These are phyloP conservation scores for Xanthoceras sorbifolium DNA, from an alignment of 345 rosid species.

Conservation along the genomic window DNA sequence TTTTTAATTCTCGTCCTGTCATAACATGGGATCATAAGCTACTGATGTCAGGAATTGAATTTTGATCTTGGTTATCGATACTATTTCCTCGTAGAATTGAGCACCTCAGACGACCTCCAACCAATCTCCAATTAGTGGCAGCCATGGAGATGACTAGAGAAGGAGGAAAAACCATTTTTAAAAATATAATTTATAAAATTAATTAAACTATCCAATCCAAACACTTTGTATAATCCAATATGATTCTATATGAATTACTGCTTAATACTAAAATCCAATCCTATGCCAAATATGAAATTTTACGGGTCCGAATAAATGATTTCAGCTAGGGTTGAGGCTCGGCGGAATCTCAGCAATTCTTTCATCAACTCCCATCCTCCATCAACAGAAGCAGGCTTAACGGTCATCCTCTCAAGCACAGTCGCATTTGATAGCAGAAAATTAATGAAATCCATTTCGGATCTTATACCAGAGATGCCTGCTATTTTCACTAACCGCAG, in stretches of 20 bases:
- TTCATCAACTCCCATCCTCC: slow-evolving; percentile 56
- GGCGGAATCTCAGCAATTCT: slow-evolving; percentile 56
- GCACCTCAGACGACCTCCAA: too few relatives aligned
- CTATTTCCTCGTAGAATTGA: too few relatives aligned
- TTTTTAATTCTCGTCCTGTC: too few relatives aligned
- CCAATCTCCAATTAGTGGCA: neutral
- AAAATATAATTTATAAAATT: too few relatives aligned
- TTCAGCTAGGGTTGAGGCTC: slow-evolving; percentile 58
- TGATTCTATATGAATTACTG: neutral
- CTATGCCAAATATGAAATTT: neutral
- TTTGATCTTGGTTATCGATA: too few relatives aligned
- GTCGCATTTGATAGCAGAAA: slow-evolving; percentile 64
- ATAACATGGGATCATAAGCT: too few relatives aligned
- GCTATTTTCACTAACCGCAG: slow-evolving; percentile 46
- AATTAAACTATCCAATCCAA: neutral
- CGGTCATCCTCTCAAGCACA: slow-evolving; percentile 55
- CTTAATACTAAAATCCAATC: neutral
- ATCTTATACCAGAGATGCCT: slow-evolving; percentile 45
- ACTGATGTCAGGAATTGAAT: too few relatives aligned
- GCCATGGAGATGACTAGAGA: neutral
- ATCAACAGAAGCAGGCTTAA: slow-evolving; percentile 46
- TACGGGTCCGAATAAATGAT: slow-evolving; percentile 55
- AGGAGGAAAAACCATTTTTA: neutral
- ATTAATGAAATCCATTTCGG: slow-evolving; percentile 59
- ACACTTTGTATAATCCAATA: neutral